These are phyloP conservation scores for Sporothrix sp. DNA, from an alignment of 2,329 filamentous ascomycete genomes.

Conservation along the genomic window DNA sequence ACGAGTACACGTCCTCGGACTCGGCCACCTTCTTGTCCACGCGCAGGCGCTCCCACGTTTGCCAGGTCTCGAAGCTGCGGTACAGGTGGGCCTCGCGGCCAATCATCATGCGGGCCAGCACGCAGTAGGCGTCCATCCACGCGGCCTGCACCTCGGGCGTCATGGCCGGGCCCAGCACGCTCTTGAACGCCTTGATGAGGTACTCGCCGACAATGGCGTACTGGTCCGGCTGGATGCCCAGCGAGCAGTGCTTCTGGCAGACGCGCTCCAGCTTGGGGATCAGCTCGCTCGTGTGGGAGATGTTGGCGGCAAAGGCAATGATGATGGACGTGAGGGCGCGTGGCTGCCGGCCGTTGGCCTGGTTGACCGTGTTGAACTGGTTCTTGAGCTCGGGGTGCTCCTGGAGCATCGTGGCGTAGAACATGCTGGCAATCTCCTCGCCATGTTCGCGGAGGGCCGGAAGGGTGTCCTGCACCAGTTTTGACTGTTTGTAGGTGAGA, in stretches of 20 bases:
- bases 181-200: conserved; percentile 55
- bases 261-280: conserved; percentile 45
- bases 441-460: conserved; percentile 60
- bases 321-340: conserved; percentile 54
- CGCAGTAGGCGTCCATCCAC: conserved; percentile 63
- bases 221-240: conserved; percentile 58
- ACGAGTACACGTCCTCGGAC: conserved; percentile 58
- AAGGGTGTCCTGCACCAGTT: conserved; percentile 60
- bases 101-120: conserved; percentile 65
- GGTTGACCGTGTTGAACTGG: conserved; percentile 61
- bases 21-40: conserved; percentile 57
- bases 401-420: conserved; percentile 59
- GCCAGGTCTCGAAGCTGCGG: conserved; percentile 48
- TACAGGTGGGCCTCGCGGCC: conserved; percentile 55
- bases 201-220: conserved; percentile 63
- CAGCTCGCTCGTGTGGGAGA: conserved; percentile 50
- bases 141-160: conserved; percentile 55
- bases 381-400: conserved; percentile 58
- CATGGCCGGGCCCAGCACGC: conserved; percentile 56
- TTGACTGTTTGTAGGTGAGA: conserved; percentile 46
- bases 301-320: conserved; percentile 61
- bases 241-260: conserved; percentile 64
- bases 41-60: conserved; percentile 56
- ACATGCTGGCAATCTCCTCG: conserved; percentile 56
- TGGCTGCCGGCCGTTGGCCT: conserved; percentile 52